Evolutionary conservation across 2,329 filamentous ascomycete species (phyloP), one percentile per base, ranked within the genome.

Genomic region (Alternaria brassicae): DNA sequence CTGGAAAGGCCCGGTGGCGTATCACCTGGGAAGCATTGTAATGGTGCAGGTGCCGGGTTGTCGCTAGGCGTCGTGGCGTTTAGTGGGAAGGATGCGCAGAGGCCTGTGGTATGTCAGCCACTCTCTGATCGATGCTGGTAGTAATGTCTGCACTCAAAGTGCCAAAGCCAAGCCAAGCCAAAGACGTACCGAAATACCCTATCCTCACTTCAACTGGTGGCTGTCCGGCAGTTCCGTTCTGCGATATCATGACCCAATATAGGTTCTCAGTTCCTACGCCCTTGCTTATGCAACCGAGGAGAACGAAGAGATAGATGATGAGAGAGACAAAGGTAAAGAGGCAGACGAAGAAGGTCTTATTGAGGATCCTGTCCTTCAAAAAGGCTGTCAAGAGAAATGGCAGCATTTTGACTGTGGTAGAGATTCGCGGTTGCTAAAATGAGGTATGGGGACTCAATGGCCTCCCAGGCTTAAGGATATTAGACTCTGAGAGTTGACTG

Each of bases 101-200:
- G 47, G 6, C 57, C 56, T 59, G 27, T 2, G 4, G 19, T 17
- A 15, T 41, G 6, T 52, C 9, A 27, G 27, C 17, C 9, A 45
- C 27, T 12, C 27, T 19, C n/a, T 13, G 17, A 13, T 9, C 17
- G 6, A 21, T 19, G n/a, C 13, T 19, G n/a, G 25, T 10, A 19
- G 27, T 13, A 12, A 30, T 45, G 1, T 40, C 19, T 12, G 8
- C 12, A 0, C 5, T 9, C 6, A 45, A 27, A 30, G 21, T 10
- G 19, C 23, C 9, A 13, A 19, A 3, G 19, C 23, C 9, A 13
- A 19, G 3, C 10, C 17, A 41, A 39, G 23, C 8, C 19, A 27
- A n/a, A 37, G 17, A 53, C 37, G n/a, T 52, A 60, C 53, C 53
- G 8, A 56, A 56, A 48, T 60, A 60, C 19, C 57, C 57, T 32